Evolutionary conservation across 2,329 filamentous ascomycete genomes (phyloP).

Genomic region (Penicillium sp.): DNA sequence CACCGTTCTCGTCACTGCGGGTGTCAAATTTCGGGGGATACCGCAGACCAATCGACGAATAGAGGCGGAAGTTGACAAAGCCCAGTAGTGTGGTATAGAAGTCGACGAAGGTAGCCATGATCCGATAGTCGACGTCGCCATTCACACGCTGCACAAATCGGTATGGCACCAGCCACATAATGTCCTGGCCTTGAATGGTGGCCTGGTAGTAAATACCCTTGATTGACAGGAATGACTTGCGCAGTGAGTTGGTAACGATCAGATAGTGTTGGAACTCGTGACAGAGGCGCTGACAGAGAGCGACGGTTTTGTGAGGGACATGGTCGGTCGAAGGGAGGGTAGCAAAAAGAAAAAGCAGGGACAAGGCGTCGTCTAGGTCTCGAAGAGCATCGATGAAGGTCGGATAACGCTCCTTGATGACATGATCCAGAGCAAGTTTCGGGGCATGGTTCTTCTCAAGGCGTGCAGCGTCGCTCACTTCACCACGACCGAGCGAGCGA

Average conservation of each 20-base stretch:
- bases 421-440: conserved; percentile 86
- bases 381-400: conserved; percentile 91
- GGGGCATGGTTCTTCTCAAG: conserved; percentile 88
- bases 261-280: conserved; percentile 98
- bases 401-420: conserved; percentile 96
- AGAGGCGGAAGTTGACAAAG: conserved; percentile 93
- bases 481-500: conserved; percentile 81
- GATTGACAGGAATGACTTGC: conserved; percentile 95
- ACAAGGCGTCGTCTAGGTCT: conserved; percentile 93
- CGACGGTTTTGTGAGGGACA: conserved; percentile 91
- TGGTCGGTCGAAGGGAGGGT: conserved; percentile 85
- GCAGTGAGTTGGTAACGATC: conserved; percentile 81
- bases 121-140: conserved; percentile 92
- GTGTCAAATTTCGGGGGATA: conserved; percentile 94
- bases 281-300: conserved; percentile 84
- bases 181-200: conserved; percentile 92
- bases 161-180: conserved; percentile 95
- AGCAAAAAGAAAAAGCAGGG: conserved; percentile 95
- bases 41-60: conserved; percentile 82
- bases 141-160: conserved; percentile 94
- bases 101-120: conserved; percentile 98
- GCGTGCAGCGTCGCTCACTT: conserved; percentile 80
- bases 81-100: conserved; percentile 96
- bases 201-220: conserved; percentile 99
- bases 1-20: conserved; percentile 79